Evolutionary conservation across 495 filamentous ascomycete species (phyloP), one percentile per base, ranked within the genome.

Genomic region (Trichocladium uniseriatum): DNA sequence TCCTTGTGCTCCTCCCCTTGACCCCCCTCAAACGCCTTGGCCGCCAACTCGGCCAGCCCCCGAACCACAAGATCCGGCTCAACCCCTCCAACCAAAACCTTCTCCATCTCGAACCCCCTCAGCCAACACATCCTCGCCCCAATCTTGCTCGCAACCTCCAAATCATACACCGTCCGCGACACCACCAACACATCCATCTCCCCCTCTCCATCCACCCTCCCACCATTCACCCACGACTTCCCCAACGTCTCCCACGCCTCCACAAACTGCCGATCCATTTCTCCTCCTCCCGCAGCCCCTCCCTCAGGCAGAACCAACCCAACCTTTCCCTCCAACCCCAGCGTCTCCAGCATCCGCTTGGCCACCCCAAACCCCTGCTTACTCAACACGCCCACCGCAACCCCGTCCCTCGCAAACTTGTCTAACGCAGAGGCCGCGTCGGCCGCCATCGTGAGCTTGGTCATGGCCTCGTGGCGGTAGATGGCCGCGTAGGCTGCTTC

Each of bases 41-140:
- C 13, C 15, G 18, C 32, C 40, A 45, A 15, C 16, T 40, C 41
- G 0, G 19, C 49, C 40, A 51, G n/a, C 10, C 18, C 18, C 11
- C 18, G 15, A 2, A 51, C 39, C 9, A 45, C 28, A 1, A 28
- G 1, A 24, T 40, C 34, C 2, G 19, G 16, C 37, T 21, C 15
- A 10, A 18, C 18, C 3, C 9, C 37, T 5, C 18, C 44, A 37
- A 22, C 13, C 34, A 7, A 13, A 21, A 5, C 5, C 28, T 34
- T 9, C 14, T 34, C 29, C 14, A 16, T 16, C 28, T 18, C 43
- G n/a, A 9, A 14, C 24, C 10, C 15, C 18, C 29, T 36, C 13
- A 52, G 2, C 49, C 49, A 52, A 27, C 42, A 52, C 4, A 32
- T 24, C 41, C 29, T n/a, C 1, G 8, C 19, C 22, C 41, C 22